Evolutionary conservation across 2,329 filamentous ascomycete genomes (phyloP).

Genomic region (Aspergillus novoparasiticus): DNA sequence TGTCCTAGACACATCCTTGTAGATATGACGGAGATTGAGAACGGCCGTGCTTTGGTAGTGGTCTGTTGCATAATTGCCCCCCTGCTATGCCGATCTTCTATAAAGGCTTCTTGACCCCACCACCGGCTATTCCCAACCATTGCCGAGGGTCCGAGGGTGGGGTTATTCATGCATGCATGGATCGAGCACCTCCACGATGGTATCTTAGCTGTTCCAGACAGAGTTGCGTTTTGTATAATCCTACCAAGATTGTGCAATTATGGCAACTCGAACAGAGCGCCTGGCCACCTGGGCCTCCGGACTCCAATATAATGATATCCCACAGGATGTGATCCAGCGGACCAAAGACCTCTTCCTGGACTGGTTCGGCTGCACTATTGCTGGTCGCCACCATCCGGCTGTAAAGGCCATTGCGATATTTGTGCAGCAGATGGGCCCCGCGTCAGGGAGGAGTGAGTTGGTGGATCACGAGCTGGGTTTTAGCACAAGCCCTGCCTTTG

Average conservation of each 20-base stretch:
- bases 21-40: no score
- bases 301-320: constrained; percentile 27
- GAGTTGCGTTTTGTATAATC: neutral
- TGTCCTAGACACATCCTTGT: no score
- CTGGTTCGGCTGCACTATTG: constrained; percentile 33
- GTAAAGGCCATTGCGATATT: neutral
- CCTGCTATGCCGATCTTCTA: neutral
- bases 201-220: neutral
- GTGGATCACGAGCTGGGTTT: neutral
- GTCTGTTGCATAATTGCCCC: no score
- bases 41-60: no score
- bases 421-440: neutral
- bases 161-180: neutral
- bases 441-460: neutral
- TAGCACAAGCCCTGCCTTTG: neutral
- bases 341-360: constrained; percentile 38
- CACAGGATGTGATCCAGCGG: constrained; percentile 28
- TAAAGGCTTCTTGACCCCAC: neutral
- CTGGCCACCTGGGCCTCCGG: neutral
- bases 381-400: constrained; percentile 30
- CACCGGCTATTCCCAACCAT: neutral
- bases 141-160: neutral
- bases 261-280: neutral
- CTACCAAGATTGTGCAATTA: neutral
- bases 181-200: neutral